These are phyloP conservation scores for Vinca minor DNA, from an alignment of 257 asterid species.

Conservation along the genomic window DNA sequence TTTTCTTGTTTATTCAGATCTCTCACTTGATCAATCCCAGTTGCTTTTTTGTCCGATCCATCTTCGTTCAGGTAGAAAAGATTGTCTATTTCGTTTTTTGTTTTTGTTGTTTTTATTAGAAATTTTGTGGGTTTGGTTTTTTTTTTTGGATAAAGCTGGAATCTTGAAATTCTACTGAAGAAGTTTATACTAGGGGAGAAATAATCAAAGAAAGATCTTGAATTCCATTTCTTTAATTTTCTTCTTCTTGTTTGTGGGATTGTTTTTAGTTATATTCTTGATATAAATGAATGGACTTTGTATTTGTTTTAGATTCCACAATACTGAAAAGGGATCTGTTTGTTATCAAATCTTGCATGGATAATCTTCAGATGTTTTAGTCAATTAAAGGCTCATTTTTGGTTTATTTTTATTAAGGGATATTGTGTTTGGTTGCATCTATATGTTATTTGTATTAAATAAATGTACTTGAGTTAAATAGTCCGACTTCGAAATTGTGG, in stretches of 20 bases:
- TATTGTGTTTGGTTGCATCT: not conserved
- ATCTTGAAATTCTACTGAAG: not conserved
- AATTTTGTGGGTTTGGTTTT: slow-evolving; percentile 9
- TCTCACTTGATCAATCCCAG: not conserved
- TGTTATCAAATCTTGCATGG: not conserved
- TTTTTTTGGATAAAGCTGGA: not conserved
- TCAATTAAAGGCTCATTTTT: not conserved
- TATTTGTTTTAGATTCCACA: not conserved
- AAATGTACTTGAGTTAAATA: slow-evolving; percentile 1
- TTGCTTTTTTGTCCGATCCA: not conserved
- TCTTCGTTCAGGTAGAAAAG: slow-evolving; percentile 3
- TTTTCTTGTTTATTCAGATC: not conserved
- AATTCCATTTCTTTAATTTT: not conserved
- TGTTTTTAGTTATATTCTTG: not conserved
- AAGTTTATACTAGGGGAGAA: not conserved
- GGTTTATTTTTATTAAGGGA: not conserved
- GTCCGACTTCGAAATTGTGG: slow-evolving; percentile 1
- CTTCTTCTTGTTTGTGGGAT: not conserved
- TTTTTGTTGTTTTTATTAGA: not conserved
- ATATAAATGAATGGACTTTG: not conserved
- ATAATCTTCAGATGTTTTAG: not conserved
- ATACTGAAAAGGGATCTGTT: not conserved
- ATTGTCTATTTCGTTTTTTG: not conserved
- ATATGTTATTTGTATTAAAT: not conserved
- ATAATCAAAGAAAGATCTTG: slow-evolving; percentile 6